A percentile compares a stretch with the other conserved stretches of the same genome.
phyloP scores from a whole-genome alignment of 805 yeast species.

The Spathaspora boniae region DNA sequence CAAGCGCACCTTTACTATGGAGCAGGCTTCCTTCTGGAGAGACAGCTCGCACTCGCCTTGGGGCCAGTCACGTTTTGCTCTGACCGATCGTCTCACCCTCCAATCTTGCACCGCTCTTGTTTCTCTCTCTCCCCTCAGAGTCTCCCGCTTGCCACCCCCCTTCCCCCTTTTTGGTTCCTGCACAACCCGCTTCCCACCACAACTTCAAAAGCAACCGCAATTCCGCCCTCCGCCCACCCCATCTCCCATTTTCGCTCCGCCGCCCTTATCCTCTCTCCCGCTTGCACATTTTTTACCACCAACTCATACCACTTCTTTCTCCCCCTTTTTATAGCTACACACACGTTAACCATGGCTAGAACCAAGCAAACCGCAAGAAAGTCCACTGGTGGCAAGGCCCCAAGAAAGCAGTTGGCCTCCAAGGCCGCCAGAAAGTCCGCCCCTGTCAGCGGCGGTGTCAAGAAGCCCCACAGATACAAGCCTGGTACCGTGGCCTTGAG shows the following conservation, averaged over 20 bases:
- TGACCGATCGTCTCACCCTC: not conserved
- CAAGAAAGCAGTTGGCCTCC: conserved; percentile 90
- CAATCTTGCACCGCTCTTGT: not conserved
- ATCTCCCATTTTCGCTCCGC: conserved; percentile 1
- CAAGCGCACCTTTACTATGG: too few species aligned
- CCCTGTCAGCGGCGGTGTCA: conserved; percentile 89
- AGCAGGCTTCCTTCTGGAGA: too few species aligned
- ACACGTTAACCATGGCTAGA: conserved; percentile 72
- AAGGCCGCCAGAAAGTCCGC: conserved; percentile 93
- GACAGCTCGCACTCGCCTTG: not conserved
- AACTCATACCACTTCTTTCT: too few species aligned
- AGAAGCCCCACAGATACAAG: conserved; percentile 94
- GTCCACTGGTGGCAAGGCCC: conserved; percentile 94
- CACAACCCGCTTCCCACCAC: too few species aligned
- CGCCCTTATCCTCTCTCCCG: conserved; percentile 2
- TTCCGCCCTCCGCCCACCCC: conserved; percentile 2
- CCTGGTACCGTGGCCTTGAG: conserved; percentile 96
- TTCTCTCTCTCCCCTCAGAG: conserved; percentile 1
- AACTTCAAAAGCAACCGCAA: conserved; percentile 3
- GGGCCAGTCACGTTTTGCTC: conserved; percentile 3
- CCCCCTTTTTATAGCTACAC: conserved; percentile 3
- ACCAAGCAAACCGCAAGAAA: conserved; percentile 93
- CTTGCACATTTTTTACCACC: too few species aligned
- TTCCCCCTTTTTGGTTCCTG: conserved; percentile 1
- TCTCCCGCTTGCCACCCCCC: too few species aligned